A percentile compares a stretch with the other conserved stretches of the same genome.
Conservation (phyloP, 257 asterid genomes). For the Solanum stenotomum region DNA sequence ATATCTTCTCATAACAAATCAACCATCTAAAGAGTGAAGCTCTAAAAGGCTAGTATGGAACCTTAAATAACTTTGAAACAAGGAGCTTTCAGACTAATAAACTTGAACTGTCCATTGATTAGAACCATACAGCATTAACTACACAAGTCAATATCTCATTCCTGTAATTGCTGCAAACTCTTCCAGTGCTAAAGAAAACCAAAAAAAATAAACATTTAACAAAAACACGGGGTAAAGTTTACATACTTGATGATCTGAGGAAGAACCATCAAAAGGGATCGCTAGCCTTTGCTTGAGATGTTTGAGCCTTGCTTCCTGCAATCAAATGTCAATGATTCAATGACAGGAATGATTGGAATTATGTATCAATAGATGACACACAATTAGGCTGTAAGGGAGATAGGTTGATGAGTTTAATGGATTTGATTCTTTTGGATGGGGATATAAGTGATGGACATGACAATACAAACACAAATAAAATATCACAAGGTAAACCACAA, state of each 20-base stretch:
- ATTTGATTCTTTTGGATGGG: not conserved
- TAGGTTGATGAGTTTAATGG: not conserved
- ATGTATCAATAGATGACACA: not conserved
- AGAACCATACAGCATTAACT: not conserved
- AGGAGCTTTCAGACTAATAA: not conserved
- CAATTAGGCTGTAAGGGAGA: not conserved
- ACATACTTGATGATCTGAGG: constrained; percentile 77
- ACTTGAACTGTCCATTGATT: not conserved
- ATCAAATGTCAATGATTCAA: constrained; percentile 16
- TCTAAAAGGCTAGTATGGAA: not conserved
- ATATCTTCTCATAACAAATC: not conserved
- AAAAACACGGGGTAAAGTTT: not conserved
- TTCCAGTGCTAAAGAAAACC: not conserved
- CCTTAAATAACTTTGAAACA: not conserved
- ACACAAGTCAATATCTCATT: not conserved
- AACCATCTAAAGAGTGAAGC: not conserved
- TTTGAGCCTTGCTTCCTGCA: constrained; percentile 79
- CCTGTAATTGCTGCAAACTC: not conserved
- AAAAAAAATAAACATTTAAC: not conserved
- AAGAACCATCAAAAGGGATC: constrained; percentile 78
- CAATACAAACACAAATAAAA: not conserved
- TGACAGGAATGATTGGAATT: not conserved
- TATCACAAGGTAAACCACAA: not conserved
- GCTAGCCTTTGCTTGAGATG: constrained; percentile 65
- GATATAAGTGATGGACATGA: not conserved